Evolutionary conservation across 805 yeast genomes (phyloP).

Genomic region (Candida krabiensis): DNA sequence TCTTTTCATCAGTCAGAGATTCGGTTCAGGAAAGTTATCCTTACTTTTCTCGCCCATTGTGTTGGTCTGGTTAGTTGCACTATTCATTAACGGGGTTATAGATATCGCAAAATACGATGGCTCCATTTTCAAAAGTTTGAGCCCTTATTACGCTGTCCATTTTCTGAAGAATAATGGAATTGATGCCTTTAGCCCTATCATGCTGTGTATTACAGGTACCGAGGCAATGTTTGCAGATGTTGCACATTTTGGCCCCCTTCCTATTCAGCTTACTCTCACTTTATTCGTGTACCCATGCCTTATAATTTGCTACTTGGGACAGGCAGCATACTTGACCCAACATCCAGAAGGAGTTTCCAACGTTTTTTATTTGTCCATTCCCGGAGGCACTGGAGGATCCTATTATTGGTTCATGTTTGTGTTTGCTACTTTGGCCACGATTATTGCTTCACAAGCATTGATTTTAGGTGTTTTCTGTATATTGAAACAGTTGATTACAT

Average conservation of each 20-base stretch:
- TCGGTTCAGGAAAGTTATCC: slow-evolving; percentile 52
- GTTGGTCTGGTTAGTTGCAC: slow-evolving; percentile 48
- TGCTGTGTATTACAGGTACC: slow-evolving; percentile 57
- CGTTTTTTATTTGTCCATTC: slow-evolving; percentile 50
- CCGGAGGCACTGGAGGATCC: slow-evolving; percentile 45
- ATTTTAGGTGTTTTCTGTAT: slow-evolving; percentile 57
- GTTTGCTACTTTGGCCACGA: slow-evolving; percentile 52
- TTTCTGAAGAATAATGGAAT: slow-evolving; percentile 35
- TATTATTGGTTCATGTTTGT: slow-evolving; percentile 54
- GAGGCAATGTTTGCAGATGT: slow-evolving; percentile 68
- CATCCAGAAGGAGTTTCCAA: slow-evolving; percentile 41
- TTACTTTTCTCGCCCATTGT: slow-evolving; percentile 55
- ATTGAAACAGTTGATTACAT: slow-evolving; percentile 49
- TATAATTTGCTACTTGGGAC: slow-evolving; percentile 56
- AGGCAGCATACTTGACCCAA: slow-evolving; percentile 47
- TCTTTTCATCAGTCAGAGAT: slow-evolving; percentile 46
- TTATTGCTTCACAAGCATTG: slow-evolving; percentile 62
- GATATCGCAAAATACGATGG: slow-evolving; percentile 43
- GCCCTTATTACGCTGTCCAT: slow-evolving; percentile 52
- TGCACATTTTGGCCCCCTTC: slow-evolving; percentile 52
- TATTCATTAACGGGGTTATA: slow-evolving; percentile 46
- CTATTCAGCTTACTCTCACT: slow-evolving; percentile 48
- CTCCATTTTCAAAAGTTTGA: slow-evolving; percentile 45
- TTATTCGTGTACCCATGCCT: slow-evolving; percentile 52
- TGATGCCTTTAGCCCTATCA: slow-evolving; percentile 48